Percentiles rank a stretch among this genome's conserved stretches.
Conservation (phyloP, 495 filamentous ascomycete genomes). For the Lasiosphaeriaceae sp. region DNA sequence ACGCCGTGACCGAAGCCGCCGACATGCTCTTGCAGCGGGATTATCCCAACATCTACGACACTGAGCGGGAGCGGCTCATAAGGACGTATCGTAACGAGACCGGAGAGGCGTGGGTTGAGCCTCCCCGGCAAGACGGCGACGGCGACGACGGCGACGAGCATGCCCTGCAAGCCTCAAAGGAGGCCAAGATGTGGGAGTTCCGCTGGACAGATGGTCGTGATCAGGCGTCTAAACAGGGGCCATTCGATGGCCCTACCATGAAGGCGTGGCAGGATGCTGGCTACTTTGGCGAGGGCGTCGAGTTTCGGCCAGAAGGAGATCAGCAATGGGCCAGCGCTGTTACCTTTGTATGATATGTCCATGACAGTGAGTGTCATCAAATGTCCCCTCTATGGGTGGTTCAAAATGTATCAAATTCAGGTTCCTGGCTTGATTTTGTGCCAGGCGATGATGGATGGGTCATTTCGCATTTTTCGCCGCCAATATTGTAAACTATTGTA, state of each 20-base stretch:
- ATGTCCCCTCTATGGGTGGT: no score
- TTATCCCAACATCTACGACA: conserved; percentile 83
- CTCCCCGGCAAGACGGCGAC: conserved; percentile 19
- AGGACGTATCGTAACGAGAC: conserved; percentile 83
- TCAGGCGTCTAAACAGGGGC: conserved; percentile 72
- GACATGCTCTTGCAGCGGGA: conserved; percentile 79
- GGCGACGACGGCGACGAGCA: no score
- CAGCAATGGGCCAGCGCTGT: conserved; percentile 59
- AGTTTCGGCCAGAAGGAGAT: conserved; percentile 67
- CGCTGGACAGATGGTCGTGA: conserved; percentile 89
- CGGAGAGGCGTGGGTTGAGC: conserved; percentile 85
- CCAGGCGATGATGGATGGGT: no score
- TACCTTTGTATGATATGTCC: conserved; percentile 63
- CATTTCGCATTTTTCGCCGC: no score
- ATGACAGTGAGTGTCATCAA: no score
- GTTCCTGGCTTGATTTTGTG: no score
- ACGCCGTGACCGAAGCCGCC: conserved; percentile 81
- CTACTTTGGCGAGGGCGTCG: conserved; percentile 91
- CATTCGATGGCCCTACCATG: conserved; percentile 83
- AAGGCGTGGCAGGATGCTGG: conserved; percentile 82
- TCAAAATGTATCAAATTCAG: no score
- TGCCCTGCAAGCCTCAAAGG: neutral
- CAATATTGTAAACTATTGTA: conserved; percentile 4
- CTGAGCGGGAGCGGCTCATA: conserved; percentile 76
- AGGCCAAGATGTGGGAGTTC: conserved; percentile 75